Evolutionary conservation across 345 rosid genomes (phyloP).

Genomic region (Eucalyptus caleyi): DNA sequence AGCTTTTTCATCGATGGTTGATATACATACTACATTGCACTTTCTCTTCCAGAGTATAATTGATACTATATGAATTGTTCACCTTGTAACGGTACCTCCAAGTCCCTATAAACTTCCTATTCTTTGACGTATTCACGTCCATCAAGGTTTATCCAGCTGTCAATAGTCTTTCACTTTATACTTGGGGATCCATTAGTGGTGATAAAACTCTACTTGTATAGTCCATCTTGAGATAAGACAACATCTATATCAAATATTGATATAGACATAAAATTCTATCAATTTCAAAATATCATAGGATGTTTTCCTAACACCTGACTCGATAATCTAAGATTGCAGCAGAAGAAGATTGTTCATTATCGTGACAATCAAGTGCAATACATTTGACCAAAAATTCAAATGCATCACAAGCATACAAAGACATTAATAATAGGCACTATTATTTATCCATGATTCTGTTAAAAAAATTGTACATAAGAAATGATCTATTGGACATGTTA

Average conservation of each 20-base stretch:
- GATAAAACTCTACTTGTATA: not conserved
- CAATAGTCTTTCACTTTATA: not conserved
- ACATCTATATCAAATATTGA: not conserved
- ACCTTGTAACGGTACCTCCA: not conserved
- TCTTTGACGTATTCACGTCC: not conserved
- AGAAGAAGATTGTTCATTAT: not conserved
- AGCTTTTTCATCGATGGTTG: not conserved
- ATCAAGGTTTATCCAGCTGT: not conserved
- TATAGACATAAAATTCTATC: not conserved
- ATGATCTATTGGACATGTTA: too few relatives aligned
- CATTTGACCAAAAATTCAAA: not conserved
- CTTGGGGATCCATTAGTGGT: not conserved
- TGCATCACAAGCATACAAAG: not conserved
- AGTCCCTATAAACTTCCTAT: not conserved
- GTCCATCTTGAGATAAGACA: not conserved
- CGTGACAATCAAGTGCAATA: not conserved
- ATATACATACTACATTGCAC: not conserved
- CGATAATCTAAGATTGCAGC: fast-evolving
- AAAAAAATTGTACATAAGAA: not conserved
- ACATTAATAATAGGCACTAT: too few relatives aligned
- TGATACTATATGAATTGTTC: not conserved
- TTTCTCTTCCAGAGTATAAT: too few relatives aligned
- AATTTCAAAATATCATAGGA: not conserved
- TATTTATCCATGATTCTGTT: not conserved
- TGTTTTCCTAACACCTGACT: not conserved